Percentiles rank a stretch among this genome's conserved stretches.
Evolutionary conservation across 108 stramenopile species (phyloP).

Genomic region (Epipyxis sp.): DNA sequence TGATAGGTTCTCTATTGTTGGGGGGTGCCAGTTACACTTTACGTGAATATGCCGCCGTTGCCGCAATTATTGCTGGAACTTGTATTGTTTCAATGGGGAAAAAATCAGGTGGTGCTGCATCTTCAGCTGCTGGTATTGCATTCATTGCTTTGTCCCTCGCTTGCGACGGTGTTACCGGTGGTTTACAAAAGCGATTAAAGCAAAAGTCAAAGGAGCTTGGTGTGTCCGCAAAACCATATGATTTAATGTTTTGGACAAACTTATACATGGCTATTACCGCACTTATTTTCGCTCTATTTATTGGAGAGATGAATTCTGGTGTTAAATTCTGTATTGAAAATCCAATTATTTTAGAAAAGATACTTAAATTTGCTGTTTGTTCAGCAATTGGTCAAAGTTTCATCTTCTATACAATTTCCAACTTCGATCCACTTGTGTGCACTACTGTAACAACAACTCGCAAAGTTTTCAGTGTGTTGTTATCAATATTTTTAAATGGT

Average conservation of each 20-base stretch:
- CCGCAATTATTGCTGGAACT: slow-evolving; percentile 80
- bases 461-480: slow-evolving; percentile 92
- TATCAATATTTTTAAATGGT: slow-evolving; percentile 80
- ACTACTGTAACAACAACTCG: slow-evolving; percentile 97
- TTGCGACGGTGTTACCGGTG: slow-evolving; percentile 24
- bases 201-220: slow-evolving; percentile 75
- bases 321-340: slow-evolving; percentile 60
- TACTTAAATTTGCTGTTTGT: slow-evolving; percentile 81
- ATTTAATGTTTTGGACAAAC: slow-evolving; percentile 91
- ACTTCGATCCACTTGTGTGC: slow-evolving; percentile 88
- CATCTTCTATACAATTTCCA: slow-evolving; percentile 96
- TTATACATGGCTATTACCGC: slow-evolving; percentile 79
- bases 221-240: slow-evolving; percentile 82
- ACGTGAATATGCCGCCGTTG: slow-evolving; percentile 80
- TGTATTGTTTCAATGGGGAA: slow-evolving; percentile 83
- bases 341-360: slow-evolving; percentile 73
- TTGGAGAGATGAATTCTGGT: slow-evolving; percentile 65
- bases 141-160: slow-evolving; percentile 60
- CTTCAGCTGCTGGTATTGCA: slow-evolving; percentile 66
- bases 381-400: slow-evolving; percentile 95
- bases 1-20: slow-evolving; percentile 74
- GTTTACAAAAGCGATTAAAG: slow-evolving; percentile 83
- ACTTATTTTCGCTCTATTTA: slow-evolving; percentile 61
- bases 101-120: slow-evolving; percentile 63
- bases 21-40: slow-evolving; percentile 76